phyloP scores from a whole-genome alignment of 1,284 basidiomycete species.

The Trichosporon coremiiforme region DNA sequence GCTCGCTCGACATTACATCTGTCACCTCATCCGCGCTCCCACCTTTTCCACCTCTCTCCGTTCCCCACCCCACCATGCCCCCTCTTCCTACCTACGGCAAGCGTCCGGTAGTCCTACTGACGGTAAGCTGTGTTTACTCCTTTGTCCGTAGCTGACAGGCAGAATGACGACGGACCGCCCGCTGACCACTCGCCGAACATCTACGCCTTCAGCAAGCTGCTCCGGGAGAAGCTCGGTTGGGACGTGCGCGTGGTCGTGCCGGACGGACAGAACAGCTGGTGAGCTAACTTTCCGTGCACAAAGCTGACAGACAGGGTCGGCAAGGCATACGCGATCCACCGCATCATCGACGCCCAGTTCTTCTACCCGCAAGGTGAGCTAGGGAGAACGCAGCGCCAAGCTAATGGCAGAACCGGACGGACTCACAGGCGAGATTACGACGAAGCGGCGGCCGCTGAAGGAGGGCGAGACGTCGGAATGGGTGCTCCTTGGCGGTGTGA shows the following conservation, averaged over 20 bases:
- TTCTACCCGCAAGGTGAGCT: slow-evolving; percentile 74
- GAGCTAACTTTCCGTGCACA: slow-evolving; percentile 20
- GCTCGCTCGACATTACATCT: slow-evolving; percentile 11
- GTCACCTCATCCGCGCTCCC: slow-evolving; percentile 1
- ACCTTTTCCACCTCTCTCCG: background rate
- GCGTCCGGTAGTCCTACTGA: slow-evolving; percentile 49
- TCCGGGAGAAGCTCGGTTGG: slow-evolving; percentile 72
- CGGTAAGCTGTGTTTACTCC: slow-evolving; percentile 34
- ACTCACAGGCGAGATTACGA: slow-evolving; percentile 67
- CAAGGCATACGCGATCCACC: slow-evolving; percentile 80
- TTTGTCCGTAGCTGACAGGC: slow-evolving; percentile 17
- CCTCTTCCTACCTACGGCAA: slow-evolving; percentile 39
- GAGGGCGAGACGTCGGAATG: slow-evolving; percentile 80
- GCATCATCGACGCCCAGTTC: slow-evolving; percentile 72
- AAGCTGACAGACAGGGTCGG: slow-evolving; percentile 58
- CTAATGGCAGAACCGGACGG: slow-evolving; percentile 62
- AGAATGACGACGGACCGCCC: slow-evolving; percentile 81
- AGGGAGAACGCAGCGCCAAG: background rate
- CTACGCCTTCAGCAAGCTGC: slow-evolving; percentile 70
- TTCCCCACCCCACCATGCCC: slow-evolving; percentile 35
- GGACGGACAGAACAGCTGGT: slow-evolving; percentile 84
- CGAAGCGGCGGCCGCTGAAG: slow-evolving; percentile 66
- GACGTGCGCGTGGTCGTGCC: slow-evolving; percentile 86
- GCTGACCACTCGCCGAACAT: slow-evolving; percentile 74
- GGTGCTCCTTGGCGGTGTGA: slow-evolving; percentile 81